Conservation (phyloP, 768 basidiomycete genomes). For the Rickenella mellea region DNA sequence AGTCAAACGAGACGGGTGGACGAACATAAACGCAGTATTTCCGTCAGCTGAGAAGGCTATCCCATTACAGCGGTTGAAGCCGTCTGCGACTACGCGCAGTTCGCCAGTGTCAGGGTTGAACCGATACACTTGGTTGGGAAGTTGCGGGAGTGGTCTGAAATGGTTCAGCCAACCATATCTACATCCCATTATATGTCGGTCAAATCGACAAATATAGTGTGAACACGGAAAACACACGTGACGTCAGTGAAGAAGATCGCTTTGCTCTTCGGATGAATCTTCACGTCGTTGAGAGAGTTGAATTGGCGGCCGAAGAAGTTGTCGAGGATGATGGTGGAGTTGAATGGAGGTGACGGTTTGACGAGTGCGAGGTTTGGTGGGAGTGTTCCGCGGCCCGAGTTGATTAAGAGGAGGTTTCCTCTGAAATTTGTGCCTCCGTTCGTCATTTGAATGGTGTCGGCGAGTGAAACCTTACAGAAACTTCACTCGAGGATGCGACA, state of each 20-base stretch:
- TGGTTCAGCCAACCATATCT: constrained; percentile 58
- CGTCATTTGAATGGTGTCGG: constrained; percentile 56
- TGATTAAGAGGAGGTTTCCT: constrained; percentile 49
- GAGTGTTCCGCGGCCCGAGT: constrained; percentile 52
- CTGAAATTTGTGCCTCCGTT: constrained; percentile 59
- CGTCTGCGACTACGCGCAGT: constrained; percentile 66
- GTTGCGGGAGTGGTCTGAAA: constrained; percentile 55
- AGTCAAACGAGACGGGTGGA: constrained; percentile 2
- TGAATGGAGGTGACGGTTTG: constrained; percentile 53
- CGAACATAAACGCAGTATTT: constrained; percentile 53
- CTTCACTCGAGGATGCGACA: constrained; percentile 3
- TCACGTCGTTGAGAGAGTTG: constrained; percentile 75
- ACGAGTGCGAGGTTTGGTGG: constrained; percentile 59
- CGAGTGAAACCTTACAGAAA: constrained; percentile 40
- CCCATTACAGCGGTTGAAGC: constrained; percentile 67
- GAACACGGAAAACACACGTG: constrained; percentile 29
- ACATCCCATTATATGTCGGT: constrained; percentile 5
- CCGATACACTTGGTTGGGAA: constrained; percentile 73
- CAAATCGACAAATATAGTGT: background rate
- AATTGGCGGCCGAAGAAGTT: constrained; percentile 77
- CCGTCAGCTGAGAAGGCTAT: constrained; percentile 65
- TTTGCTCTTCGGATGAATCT: constrained; percentile 56
- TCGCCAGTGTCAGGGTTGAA: constrained; percentile 57
- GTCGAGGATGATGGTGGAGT: constrained; percentile 61
- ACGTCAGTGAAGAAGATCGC: constrained; percentile 71